phyloP scores from a whole-genome alignment of 2,329 filamentous ascomycete genomes.

The Ceratocystiopsis brevicomis region DNA sequence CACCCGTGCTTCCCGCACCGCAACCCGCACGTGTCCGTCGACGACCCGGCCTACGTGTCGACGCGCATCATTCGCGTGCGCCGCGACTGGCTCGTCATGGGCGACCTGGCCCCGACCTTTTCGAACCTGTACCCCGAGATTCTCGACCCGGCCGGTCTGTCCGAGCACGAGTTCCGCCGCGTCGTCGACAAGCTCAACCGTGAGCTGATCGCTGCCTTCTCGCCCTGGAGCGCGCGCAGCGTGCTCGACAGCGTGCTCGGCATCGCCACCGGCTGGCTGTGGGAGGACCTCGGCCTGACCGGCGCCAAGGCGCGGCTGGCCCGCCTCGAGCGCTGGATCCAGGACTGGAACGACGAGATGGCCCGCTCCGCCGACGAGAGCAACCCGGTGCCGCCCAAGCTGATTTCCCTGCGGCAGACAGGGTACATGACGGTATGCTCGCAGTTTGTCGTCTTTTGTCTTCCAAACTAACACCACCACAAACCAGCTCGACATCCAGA shows the following conservation, averaged over 20 bases:
- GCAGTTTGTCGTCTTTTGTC: background rate
- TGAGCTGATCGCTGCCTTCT: slow-evolving; percentile 57
- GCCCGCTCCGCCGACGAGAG: slow-evolving; percentile 16
- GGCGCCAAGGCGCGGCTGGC: slow-evolving; percentile 53
- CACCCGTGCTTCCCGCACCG: slow-evolving; percentile 90
- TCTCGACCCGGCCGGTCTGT: slow-evolving; percentile 61
- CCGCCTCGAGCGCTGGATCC: slow-evolving; percentile 61
- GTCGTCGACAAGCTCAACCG: slow-evolving; percentile 69
- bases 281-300: slow-evolving; percentile 74
- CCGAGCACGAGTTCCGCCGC: slow-evolving; percentile 69
- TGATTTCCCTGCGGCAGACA: slow-evolving; percentile 11
- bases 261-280: slow-evolving; percentile 75
- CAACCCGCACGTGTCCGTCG: slow-evolving; percentile 72
- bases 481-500: slow-evolving; percentile 12
- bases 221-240: slow-evolving; percentile 59
- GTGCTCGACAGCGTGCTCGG: slow-evolving; percentile 65
- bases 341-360: slow-evolving; percentile 66
- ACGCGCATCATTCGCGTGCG: slow-evolving; percentile 85
- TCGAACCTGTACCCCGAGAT: slow-evolving; percentile 95
- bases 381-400: slow-evolving; percentile 9
- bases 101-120: slow-evolving; percentile 81
- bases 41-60: slow-evolving; percentile 51
- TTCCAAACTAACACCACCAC: background rate
- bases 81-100: slow-evolving; percentile 77
- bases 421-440: slow-evolving; percentile 11